phyloP scores from a whole-genome alignment of 2,329 filamentous ascomycete genomes.

The Didymella keratinophila region DNA sequence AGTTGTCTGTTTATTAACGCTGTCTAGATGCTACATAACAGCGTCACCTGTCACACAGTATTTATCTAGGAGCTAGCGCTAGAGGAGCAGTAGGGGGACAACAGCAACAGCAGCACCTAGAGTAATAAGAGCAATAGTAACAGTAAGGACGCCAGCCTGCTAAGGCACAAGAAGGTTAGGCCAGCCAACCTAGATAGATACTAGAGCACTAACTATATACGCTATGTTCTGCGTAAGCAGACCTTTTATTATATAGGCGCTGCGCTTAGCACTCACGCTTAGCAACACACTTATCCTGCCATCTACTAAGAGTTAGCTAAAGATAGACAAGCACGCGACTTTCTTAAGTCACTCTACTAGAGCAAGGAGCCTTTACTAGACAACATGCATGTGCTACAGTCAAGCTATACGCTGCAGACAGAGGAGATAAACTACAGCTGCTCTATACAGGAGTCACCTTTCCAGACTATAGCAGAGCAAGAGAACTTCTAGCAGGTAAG shows the following conservation, averaged over 20 bases:
- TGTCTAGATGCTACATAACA: no score
- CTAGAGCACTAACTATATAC: neutral
- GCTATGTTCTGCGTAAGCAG: neutral
- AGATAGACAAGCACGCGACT: no score
- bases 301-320: no score
- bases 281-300: no score
- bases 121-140: neutral
- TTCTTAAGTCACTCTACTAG: slow-evolving; percentile 1
- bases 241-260: slow-evolving; percentile 1
- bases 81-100: no score
- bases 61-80: no score
- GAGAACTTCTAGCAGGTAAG: slow-evolving; percentile 5
- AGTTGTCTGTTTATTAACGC: no score
- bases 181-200: neutral
- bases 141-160: neutral
- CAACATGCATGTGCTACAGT: neutral
- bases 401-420: neutral
- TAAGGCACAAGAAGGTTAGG: neutral
- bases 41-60: no score
- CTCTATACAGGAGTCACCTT: no score
- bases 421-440: slow-evolving; percentile 5
- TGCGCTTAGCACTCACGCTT: no score
- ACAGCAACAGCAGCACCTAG: no score
- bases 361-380: neutral
- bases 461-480: no score